phyloP scores from a whole-genome alignment of 805 yeast species.

The Saturnispora kantuleensis region DNA sequence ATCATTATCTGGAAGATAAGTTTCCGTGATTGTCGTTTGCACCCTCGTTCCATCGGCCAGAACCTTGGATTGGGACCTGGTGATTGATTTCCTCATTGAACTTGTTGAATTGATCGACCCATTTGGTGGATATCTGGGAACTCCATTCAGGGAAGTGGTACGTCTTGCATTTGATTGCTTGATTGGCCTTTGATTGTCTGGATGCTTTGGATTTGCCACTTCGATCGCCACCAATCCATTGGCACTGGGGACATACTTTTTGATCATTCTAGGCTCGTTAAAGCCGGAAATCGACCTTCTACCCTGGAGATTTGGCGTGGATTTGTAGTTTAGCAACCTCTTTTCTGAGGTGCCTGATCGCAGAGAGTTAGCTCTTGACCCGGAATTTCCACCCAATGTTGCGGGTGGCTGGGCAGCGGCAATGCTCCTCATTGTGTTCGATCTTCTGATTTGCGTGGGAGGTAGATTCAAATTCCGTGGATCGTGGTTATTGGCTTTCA shows the following conservation, averaged over 20 bases:
- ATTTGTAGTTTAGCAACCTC: slow-evolving; percentile 9
- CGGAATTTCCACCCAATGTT: background rate
- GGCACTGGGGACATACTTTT: slow-evolving; percentile 65
- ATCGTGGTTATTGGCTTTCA: slow-evolving; percentile 28
- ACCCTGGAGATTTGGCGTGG: slow-evolving; percentile 8
- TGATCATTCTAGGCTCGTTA: slow-evolving; percentile 37
- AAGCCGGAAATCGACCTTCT: slow-evolving; percentile 14
- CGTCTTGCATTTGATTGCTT: background rate
- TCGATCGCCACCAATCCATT: slow-evolving; percentile 61
- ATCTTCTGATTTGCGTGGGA: slow-evolving; percentile 20
- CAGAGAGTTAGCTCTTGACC: slow-evolving; percentile 16
- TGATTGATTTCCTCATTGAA: slow-evolving; percentile 5
- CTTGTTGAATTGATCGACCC: background rate
- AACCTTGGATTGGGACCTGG: slow-evolving; percentile 8
- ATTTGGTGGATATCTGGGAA: background rate
- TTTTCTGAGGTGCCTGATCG: slow-evolving; percentile 6
- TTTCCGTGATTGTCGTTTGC: slow-evolving; percentile 12
- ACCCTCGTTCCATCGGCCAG: slow-evolving; percentile 13
- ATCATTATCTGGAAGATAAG: slow-evolving; percentile 12
- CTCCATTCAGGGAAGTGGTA: background rate
- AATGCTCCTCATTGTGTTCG: slow-evolving; percentile 16
- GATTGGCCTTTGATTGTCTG: slow-evolving; percentile 3
- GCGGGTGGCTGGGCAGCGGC: slow-evolving; percentile 14
- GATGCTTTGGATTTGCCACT: slow-evolving; percentile 39
- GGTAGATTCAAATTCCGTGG: slow-evolving; percentile 26